Base-by-base conservation (phyloP, 2,329 filamentous ascomycete species). In the Fusarium marasasianum region DNA sequence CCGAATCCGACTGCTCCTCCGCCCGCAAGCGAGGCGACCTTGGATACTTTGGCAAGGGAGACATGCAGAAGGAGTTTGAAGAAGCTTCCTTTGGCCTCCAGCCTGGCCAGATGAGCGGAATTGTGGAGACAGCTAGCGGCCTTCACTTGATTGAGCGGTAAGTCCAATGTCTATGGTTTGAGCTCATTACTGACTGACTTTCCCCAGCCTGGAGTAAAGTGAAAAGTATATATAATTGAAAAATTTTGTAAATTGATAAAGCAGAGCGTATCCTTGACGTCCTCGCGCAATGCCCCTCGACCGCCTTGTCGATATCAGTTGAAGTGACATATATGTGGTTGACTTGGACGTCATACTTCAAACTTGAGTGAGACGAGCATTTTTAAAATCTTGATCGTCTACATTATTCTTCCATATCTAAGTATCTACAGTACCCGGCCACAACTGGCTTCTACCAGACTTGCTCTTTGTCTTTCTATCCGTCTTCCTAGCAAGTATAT, bases 41-140 rank as follows among this genome's bases (percentile, higher is more conserved):
- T 85, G 96, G 96, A 26, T 98, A 95, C 84, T 99, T 99, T 83
- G 95, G 94, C 63, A 91, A 89, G 79, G 94, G 95, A 35, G 96
- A 98, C 80, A 99, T 99, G 96, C 96, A 99, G 83, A 96, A 95
- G 86, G 96, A 98, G 84, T 99, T 99, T 80, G 96, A 99, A 85
- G 94, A 98, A 64, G 95, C 95, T 9, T 93, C 96, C 3, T 99
- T 99, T 84, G 92, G 89, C n/a, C 87, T 99, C 63, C 89, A 95
- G 83, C 92, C 92, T 5, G 95, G 95, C 40, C 90, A 98, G 84
- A 91, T 98, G 80, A 98, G 95, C 84, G 87, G 89, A 53, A 88
- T 98, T 43, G 93, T 98, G 18, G 93, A 98, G 84, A 98, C 96
- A 44, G 95, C 95, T 56, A 98, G 95, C 59, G 96, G 96, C 2